Evolutionary conservation across 805 yeast genomes (phyloP).

Genomic region (Jamesozyma rosinii): DNA sequence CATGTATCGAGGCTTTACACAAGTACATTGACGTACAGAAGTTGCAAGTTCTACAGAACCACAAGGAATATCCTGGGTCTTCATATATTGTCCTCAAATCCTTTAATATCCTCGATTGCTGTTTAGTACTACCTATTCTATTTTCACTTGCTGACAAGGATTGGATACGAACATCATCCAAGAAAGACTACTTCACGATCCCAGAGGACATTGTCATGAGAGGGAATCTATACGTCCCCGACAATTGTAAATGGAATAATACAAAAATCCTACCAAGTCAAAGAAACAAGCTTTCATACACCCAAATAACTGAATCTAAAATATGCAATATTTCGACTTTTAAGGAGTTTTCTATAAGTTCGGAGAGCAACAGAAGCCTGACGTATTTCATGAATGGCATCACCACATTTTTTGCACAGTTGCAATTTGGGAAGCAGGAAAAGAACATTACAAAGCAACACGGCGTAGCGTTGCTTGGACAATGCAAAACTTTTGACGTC

Average conservation of each 20-base stretch:
- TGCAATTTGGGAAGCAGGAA: constrained; percentile 17
- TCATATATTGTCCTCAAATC: constrained; percentile 8
- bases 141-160: constrained; percentile 12
- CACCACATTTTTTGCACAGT: constrained; percentile 7
- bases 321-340: constrained; percentile 8
- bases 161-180: constrained; percentile 6
- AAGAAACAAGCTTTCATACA: not conserved
- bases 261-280: not conserved
- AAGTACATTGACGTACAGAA: constrained; percentile 13
- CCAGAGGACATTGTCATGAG: constrained; percentile 8
- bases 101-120: constrained; percentile 18
- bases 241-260: constrained; percentile 4
- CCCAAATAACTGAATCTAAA: constrained; percentile 4
- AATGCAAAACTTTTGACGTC: constrained; percentile 3
- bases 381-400: constrained; percentile 12
- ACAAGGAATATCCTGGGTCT: constrained; percentile 6
- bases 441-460: constrained; percentile 6
- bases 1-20: constrained; percentile 11
- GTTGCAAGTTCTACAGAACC: constrained; percentile 6
- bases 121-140: constrained; percentile 14
- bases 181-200: constrained; percentile 9
- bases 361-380: constrained; percentile 4
- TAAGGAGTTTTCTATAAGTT: constrained; percentile 10
- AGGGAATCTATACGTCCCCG: constrained; percentile 15
- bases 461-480: constrained; percentile 3